These are phyloP conservation scores for Sordariomycetes sp. DNA, from an alignment of 2,329 filamentous ascomycete genomes.

Conservation along the genomic window DNA sequence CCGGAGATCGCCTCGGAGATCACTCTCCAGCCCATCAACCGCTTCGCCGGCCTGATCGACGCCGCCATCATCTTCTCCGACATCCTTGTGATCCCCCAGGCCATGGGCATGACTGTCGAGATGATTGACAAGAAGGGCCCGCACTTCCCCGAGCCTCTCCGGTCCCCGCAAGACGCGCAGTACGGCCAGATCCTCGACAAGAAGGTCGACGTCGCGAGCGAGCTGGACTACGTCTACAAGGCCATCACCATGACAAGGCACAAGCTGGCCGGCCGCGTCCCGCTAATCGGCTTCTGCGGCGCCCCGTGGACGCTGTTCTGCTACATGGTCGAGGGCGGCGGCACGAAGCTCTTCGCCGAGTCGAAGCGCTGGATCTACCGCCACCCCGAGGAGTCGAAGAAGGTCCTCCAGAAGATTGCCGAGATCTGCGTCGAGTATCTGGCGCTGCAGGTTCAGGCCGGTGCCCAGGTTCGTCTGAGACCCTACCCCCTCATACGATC, in stretches of 20 bases:
- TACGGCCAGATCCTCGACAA: slow-evolving; percentile 65
- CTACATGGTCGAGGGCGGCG: slow-evolving; percentile 98
- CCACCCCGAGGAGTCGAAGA: slow-evolving; percentile 68
- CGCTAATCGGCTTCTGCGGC: slow-evolving; percentile 90
- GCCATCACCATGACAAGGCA: slow-evolving; percentile 83
- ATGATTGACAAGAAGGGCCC: slow-evolving; percentile 98
- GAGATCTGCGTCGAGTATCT: slow-evolving; percentile 93
- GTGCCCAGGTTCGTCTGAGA: slow-evolving; percentile 57
- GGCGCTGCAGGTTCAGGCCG: slow-evolving; percentile 81
- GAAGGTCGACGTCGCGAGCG: slow-evolving; percentile 70
- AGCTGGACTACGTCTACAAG: slow-evolving; percentile 89
- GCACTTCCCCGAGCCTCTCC: slow-evolving; percentile 78
- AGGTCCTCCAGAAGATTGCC: slow-evolving; percentile 77
- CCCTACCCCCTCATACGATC: background rate
- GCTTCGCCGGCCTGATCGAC: slow-evolving; percentile 80
- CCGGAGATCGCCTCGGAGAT: slow-evolving; percentile 87
- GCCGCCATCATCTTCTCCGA: slow-evolving; percentile 98
- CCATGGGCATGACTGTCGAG: slow-evolving; percentile 95
- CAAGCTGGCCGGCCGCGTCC: slow-evolving; percentile 79
- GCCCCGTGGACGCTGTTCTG: slow-evolving; percentile 94
- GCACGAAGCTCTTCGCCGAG: slow-evolving; percentile 87
- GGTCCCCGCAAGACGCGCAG: slow-evolving; percentile 68
- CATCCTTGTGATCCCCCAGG: slow-evolving; percentile 94
- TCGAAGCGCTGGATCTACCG: slow-evolving; percentile 96
- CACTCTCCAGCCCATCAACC: slow-evolving; percentile 89